Conservation (phyloP, 2,329 filamentous ascomycete genomes). For the Sporothrix phasma region DNA sequence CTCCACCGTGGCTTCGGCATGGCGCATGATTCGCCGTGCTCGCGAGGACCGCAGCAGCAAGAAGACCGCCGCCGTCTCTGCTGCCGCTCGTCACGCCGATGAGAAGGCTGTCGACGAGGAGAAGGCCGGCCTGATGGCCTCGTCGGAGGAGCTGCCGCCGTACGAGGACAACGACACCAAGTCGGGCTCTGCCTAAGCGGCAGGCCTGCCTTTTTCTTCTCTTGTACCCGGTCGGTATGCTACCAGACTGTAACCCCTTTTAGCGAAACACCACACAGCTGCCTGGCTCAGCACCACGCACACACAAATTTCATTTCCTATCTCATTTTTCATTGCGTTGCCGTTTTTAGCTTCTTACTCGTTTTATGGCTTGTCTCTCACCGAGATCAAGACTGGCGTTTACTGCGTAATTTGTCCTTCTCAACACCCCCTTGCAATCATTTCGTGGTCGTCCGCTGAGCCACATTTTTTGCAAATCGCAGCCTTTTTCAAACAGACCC, state of each 20-base stretch:
- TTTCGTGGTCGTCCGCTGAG: not conserved
- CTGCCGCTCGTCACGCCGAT: conserved; percentile 17
- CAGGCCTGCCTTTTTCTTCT: not conserved
- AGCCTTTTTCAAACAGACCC: not conserved
- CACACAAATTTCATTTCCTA: not conserved
- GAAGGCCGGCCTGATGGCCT: conserved; percentile 39
- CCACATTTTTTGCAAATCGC: not conserved
- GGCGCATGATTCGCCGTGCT: conserved; percentile 33
- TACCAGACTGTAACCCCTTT: not conserved
- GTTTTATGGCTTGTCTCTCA: not conserved
- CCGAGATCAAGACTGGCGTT: not conserved
- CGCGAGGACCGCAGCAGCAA: conserved; percentile 25
- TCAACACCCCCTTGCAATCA: not conserved
- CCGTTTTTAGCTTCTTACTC: not conserved
- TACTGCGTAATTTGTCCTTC: not conserved
- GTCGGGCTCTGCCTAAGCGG: not conserved
- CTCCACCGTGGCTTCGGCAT: conserved; percentile 53
- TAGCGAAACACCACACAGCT: not conserved
- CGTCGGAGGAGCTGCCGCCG: conserved; percentile 11
- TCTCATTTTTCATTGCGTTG: not conserved
- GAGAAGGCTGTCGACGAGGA: conserved; percentile 35
- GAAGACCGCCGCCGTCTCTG: conserved; percentile 17
- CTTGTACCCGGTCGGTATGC: not conserved
- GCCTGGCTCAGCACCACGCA: not conserved
- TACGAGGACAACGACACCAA: conserved; percentile 23